phyloP scores from a whole-genome alignment of 345 rosid genomes.

The Populus nigra region DNA sequence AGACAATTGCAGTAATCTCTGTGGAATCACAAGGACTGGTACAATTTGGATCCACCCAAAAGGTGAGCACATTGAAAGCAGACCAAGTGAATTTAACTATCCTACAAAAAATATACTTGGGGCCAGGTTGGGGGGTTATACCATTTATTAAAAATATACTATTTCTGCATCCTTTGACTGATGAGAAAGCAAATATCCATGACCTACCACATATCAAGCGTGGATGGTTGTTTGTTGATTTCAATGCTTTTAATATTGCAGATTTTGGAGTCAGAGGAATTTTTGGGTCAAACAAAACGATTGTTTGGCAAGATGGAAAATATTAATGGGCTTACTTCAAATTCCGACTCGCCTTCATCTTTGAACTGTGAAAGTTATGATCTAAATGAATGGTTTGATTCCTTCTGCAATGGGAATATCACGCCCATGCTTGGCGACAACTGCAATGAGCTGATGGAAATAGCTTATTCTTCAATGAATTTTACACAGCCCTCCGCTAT shows the following conservation, averaged over 20 bases:
- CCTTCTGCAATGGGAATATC: slow-evolving; percentile 42
- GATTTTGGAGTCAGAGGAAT: slow-evolving; percentile 59
- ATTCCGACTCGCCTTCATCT: slow-evolving; percentile 27
- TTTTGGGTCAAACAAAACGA: slow-evolving; percentile 53
- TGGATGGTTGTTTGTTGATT: slow-evolving; percentile 8
- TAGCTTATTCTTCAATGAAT: slow-evolving; percentile 32
- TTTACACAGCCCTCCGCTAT: slow-evolving; percentile 19
- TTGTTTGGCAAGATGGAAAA: slow-evolving; percentile 37
- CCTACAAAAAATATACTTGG: neutral
- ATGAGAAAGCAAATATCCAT: neutral
- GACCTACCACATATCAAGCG: neutral
- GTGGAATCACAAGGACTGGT: slow-evolving; percentile 62
- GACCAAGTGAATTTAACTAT: neutral
- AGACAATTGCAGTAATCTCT: slow-evolving; percentile 77
- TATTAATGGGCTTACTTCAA: slow-evolving; percentile 21
- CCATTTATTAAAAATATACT: neutral
- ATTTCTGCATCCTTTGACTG: neutral
- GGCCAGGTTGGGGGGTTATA: neutral
- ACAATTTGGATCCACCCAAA: slow-evolving; percentile 73
- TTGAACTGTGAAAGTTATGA: slow-evolving; percentile 41
- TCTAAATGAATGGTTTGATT: slow-evolving; percentile 56
- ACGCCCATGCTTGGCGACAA: slow-evolving; percentile 35
- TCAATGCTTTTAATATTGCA: slow-evolving; percentile 29
- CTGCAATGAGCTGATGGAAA: slow-evolving; percentile 40
- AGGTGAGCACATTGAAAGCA: slow-evolving; percentile 47